A percentile compares a stretch with the other conserved stretches of the same genome.
phyloP scores from a whole-genome alignment of 1,284 basidiomycete genomes.

The Moniliella sp. region DNA sequence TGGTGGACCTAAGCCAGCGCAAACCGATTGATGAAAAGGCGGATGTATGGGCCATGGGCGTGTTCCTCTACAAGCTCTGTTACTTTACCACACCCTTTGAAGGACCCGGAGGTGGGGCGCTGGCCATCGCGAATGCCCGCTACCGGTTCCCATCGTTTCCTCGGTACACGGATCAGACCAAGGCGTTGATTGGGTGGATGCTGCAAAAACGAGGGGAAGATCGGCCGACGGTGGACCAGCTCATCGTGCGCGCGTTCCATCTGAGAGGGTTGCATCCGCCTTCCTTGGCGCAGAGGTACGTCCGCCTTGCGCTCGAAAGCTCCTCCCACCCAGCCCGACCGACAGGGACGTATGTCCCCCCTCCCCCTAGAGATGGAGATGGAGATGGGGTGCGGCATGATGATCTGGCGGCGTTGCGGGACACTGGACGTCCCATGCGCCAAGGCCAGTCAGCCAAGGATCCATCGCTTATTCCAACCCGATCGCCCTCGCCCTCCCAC shows the following conservation, averaged over 20 bases:
- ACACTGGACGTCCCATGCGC: no score
- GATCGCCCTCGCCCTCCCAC: no score
- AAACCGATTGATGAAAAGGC: slow-evolving; percentile 77
- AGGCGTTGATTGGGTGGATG: slow-evolving; percentile 45
- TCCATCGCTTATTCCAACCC: no score
- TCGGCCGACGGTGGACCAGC: slow-evolving; percentile 15
- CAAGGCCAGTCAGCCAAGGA: no score
- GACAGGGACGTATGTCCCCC: no score
- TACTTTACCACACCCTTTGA: slow-evolving; percentile 92
- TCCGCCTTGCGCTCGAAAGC: no score
- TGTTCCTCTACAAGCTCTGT: slow-evolving; percentile 59
- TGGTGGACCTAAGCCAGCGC: slow-evolving; percentile 73
- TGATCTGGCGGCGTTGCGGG: no score
- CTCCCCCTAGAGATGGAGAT: no score
- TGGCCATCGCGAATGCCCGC: slow-evolving; percentile 87
- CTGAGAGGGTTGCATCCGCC: no score
- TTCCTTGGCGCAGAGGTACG: no score
- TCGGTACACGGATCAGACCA: slow-evolving; percentile 61
- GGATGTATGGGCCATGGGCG: slow-evolving; percentile 59
- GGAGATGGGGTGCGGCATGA: no score
- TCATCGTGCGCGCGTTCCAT: slow-evolving; percentile 13
- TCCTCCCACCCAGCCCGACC: no score
- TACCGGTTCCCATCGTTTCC: slow-evolving; percentile 51
- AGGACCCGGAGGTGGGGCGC: slow-evolving; percentile 53
- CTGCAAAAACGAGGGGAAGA: slow-evolving; percentile 15